Evolutionary conservation across 73 alveolate species (phyloP).

Genomic region (Paramecium caudatum): DNA sequence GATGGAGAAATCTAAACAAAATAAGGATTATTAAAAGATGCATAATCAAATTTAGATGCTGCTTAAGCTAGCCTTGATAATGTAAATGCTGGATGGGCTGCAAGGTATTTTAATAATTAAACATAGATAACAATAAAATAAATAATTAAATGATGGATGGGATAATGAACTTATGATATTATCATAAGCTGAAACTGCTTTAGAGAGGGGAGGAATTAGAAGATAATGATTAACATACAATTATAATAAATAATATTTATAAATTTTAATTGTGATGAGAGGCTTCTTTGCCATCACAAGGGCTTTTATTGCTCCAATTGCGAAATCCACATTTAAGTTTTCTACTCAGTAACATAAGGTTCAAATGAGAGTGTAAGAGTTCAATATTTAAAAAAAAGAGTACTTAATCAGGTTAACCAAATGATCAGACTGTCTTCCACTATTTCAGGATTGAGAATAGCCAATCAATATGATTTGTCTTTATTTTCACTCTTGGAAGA

Average conservation of each 20-base stretch:
- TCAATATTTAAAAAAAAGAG: neutral
- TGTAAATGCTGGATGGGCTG: conserved; percentile 44
- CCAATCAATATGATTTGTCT: conserved; percentile 23
- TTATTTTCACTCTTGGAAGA: conserved; percentile 5
- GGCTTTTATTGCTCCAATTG: conserved; percentile 28
- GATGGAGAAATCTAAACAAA: conserved; percentile 42
- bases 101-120: neutral
- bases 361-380: conserved; percentile 21
- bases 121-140: conserved; percentile 27
- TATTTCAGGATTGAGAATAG: conserved; percentile 47
- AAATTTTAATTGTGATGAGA: conserved; percentile 55
- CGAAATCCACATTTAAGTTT: neutral
- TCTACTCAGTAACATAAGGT: neutral
- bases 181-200: conserved; percentile 50
- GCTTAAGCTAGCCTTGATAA: conserved; percentile 30
- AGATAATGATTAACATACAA: neutral
- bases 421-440: conserved; percentile 7
- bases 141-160: conserved; percentile 49
- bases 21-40: conserved; percentile 20
- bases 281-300: conserved; percentile 45
- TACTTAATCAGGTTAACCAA: conserved; percentile 6
- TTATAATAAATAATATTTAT: conserved; percentile 14
- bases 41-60: conserved; percentile 30
- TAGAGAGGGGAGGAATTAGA: conserved; percentile 59
- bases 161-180: conserved; percentile 9